Base-by-base conservation (phyloP, 495 filamentous ascomycete species). In the Xylaria castorea region DNA sequence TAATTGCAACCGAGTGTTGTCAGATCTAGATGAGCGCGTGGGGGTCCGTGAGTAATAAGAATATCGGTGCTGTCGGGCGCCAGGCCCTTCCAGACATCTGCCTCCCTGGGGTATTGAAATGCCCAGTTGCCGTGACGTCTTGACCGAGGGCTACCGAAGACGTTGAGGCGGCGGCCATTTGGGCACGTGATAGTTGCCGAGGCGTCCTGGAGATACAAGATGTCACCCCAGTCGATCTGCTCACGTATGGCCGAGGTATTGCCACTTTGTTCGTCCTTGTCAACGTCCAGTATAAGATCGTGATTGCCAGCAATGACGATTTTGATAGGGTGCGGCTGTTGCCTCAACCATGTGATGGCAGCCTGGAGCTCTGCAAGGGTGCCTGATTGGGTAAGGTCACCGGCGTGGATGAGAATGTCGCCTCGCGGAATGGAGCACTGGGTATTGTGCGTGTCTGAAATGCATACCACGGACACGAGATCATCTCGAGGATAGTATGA, bases 341-440 rank as follows among this genome's bases (percentile, higher is more conserved):
- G 79, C 34, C 81, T 78, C n/a, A 96, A 85, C 93, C 93, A 96
- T 78, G 89, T 81, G 20, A 94, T 81, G 46, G 89, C 82, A 18
- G 85, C 86, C 82, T 92, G 90, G 61, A 95, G 85, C 57, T 94
- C 92, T 16, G 82, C 80, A 11, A 88, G 86, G 48, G 89, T 92
- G 55, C 95, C 95, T 75, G 89, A 87, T 68, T 95, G 94, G 60
- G 91, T 90, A 44, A 97, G 84, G 77, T 97, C 94, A 11, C 94
- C 94, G 5, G 93, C 93, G 76, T 97, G 95, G 40, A 98, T 92
- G 22, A 98, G 84, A 4, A 98, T 87, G 76, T 98, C 94, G 7
- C 94, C 94, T n/a, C 87, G 83, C 2, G 94, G 95, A 12, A 97
- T 81, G 14, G 85, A 81, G 71, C 83, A 74, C 3, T 78, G 81